Conservation (phyloP, 2,329 filamentous ascomycete species). For the Nothomitra cinnamomea region DNA sequence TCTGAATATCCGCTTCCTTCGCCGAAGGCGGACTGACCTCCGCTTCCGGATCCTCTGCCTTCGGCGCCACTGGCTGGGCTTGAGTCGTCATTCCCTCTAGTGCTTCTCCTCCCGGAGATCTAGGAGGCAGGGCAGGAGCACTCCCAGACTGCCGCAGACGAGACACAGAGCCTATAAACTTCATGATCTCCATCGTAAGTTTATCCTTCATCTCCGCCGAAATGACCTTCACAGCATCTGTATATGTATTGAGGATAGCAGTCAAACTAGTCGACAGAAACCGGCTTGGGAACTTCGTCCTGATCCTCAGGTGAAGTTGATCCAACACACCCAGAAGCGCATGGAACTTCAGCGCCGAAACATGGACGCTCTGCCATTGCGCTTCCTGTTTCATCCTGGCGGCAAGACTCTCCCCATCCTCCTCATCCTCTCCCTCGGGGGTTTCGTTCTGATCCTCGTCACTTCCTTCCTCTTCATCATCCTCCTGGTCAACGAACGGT, state of each 20-base stretch:
- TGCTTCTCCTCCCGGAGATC: not conserved
- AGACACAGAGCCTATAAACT: conserved; percentile 52
- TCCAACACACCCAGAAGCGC: conserved; percentile 53
- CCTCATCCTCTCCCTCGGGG: conserved; percentile 10
- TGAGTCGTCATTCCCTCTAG: not conserved
- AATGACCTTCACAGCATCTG: conserved; percentile 28
- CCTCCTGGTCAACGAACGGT: conserved; percentile 26
- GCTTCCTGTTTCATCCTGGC: conserved; percentile 12
- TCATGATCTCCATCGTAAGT: conserved; percentile 52
- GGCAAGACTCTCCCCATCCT: conserved; percentile 12
- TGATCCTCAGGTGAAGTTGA: conserved; percentile 56
- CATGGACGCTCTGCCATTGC: too few relatives aligned
- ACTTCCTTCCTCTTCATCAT: conserved; percentile 14
- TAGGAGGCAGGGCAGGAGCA: conserved; percentile 39
- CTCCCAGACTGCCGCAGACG: conserved; percentile 35
- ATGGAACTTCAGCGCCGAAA: conserved; percentile 40
- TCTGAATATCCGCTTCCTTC: conserved; percentile 43
- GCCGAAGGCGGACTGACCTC: conserved; percentile 25
- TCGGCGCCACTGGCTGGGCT: conserved; percentile 35
- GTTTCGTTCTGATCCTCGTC: conserved; percentile 24
- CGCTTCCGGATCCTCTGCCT: conserved; percentile 37
- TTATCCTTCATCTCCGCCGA: conserved; percentile 33
- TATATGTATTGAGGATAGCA: conserved; percentile 50
- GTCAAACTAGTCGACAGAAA: conserved; percentile 65
- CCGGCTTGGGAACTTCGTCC: conserved; percentile 60